Base-by-base conservation (phyloP, 495 filamentous ascomycete genomes). In the Mytilinidion resinicola region DNA sequence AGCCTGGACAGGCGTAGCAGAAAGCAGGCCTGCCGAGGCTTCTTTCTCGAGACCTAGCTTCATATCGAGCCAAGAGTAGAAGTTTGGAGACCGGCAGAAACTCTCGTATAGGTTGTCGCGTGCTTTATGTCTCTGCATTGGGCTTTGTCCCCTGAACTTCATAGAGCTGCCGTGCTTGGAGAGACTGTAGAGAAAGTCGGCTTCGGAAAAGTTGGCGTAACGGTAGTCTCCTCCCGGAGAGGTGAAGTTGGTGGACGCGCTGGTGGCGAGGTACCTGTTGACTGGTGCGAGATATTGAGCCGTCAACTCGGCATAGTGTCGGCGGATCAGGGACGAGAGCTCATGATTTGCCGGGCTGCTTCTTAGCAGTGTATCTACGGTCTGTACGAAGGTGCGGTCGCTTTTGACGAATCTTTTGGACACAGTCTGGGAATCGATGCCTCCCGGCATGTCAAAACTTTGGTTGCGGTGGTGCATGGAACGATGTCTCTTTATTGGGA, bases 11-110 rank as follows among this genome's bases (percentile, higher is more conserved):
- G 25, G 25, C 25, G 25, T 30, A 30, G 25, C 25, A 30, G 25
- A 30, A 30, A 67, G 44, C 9, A 67, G 34, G 6, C 69, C 69
- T 10, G 62, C 69, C 14, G 55, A 62, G 3, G 69, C 69, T 61
- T 71, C 69, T 38, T 66, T 67, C 53, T 72, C 69, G 19, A 72
- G 50, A 34, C 61, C 61, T 14, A 70, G 43, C 50, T 72, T 72
- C 68, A 70, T 70, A 51, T 72, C 68, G 10, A 72, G 49, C 69
- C 69, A 72, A 4, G 66, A 65, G 50, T 67, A 70, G 47, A 72
- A 72, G 47, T 67, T 70, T 5, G 68, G 59, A 1, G 55, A 64
- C 21, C 55, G 51, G 39, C 68, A 70, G 51, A 72, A 72, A 41
- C n/a, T 44, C 47, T 57, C 55, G 51, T 72, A 72, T 10, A 72